A percentile compares a stretch with the other conserved stretches of the same genome.
Evolutionary conservation across 148 eudicot genomes (phyloP).

Genomic region (Rhododendron williamsianum): DNA sequence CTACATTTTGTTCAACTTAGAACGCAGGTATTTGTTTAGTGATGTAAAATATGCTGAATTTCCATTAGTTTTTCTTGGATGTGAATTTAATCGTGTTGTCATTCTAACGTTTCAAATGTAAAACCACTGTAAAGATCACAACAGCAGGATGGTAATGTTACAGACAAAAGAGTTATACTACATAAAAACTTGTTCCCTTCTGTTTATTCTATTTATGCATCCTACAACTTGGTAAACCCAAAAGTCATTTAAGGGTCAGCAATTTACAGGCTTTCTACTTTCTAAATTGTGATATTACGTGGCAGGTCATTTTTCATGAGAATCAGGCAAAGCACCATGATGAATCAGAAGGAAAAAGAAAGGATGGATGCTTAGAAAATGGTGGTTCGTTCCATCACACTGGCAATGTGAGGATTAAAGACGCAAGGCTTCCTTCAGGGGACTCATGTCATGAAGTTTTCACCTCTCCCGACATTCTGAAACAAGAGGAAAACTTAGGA

Average conservation of each 20-base stretch:
- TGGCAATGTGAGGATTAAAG: conserved; percentile 26
- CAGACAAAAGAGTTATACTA: not conserved
- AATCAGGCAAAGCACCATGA: conserved; percentile 33
- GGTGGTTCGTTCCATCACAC: conserved; percentile 23
- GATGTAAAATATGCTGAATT: not conserved
- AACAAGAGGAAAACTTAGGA: conserved; percentile 25
- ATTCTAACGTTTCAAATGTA: conserved; percentile 1
- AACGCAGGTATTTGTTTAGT: not conserved
- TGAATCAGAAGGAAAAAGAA: conserved; percentile 35
- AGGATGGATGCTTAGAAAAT: conserved; percentile 26
- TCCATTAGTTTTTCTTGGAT: conserved; percentile 10
- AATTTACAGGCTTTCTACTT: not conserved
- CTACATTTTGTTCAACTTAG: not conserved
- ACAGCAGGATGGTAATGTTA: conserved; percentile 15
- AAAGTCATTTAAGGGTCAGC: not conserved
- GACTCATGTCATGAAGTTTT: conserved; percentile 26
- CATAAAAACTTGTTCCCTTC: too few relatives aligned
- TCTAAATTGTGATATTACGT: conserved; percentile 5
- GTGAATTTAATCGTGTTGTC: conserved; percentile 3
- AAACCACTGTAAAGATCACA: conserved; percentile 12
- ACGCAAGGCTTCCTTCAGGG: conserved; percentile 20
- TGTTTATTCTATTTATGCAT: too few relatives aligned
- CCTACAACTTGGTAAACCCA: not conserved
- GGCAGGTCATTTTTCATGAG: conserved; percentile 36
- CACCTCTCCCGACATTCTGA: conserved; percentile 32